phyloP scores from a whole-genome alignment of 257 asterid species.

The Solanum okadae region DNA sequence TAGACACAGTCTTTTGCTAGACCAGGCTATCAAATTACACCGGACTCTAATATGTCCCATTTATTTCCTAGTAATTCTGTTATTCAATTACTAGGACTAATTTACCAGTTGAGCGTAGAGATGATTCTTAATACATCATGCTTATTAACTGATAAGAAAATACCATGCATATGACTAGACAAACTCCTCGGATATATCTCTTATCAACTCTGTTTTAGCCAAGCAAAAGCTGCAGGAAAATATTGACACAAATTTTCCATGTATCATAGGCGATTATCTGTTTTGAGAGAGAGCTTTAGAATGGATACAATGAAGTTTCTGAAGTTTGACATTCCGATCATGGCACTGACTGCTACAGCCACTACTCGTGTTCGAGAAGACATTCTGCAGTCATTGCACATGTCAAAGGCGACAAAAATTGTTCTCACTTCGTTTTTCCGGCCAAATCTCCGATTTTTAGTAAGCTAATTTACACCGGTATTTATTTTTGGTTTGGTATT shows the following conservation, averaged over 20 bases:
- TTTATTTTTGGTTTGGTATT: neutral
- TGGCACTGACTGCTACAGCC: constrained; percentile 86
- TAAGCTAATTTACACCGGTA: constrained; percentile 18
- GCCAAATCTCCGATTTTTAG: constrained; percentile 68
- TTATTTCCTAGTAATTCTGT: neutral
- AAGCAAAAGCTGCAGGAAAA: neutral
- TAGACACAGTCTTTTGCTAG: neutral
- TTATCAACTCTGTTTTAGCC: neutral
- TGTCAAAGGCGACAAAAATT: constrained; percentile 41
- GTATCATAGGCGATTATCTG: constrained; percentile 46
- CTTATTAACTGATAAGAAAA: neutral
- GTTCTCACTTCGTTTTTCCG: constrained; percentile 65
- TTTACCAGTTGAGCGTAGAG: neutral
- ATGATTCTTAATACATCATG: neutral
- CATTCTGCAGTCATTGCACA: constrained; percentile 62
- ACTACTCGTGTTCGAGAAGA: constrained; percentile 60
- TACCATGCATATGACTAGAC: neutral
- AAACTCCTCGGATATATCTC: neutral
- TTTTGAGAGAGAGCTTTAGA: constrained; percentile 56
- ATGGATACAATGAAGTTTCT: constrained; percentile 41
- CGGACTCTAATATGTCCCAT: neutral
- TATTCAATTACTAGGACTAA: neutral
- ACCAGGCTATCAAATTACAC: neutral
- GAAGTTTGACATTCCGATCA: constrained; percentile 61
- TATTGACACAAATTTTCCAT: constrained; percentile 4